Conservation (phyloP, 345 rosid genomes). For the Angophora floribunda region DNA sequence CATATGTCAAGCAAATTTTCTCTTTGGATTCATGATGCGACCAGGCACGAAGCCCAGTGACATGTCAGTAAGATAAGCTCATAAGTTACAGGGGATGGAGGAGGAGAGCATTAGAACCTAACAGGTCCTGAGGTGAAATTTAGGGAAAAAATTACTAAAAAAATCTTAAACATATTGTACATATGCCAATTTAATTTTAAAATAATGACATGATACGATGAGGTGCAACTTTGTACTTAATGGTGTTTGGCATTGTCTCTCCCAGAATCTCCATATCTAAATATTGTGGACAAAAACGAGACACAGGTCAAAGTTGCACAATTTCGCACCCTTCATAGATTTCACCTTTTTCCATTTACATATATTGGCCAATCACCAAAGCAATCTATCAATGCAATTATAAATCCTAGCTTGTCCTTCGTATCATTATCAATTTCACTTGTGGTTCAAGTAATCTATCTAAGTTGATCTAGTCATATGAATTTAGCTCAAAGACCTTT, state of each 20-base stretch:
- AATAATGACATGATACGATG: background rate
- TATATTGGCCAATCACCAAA: background rate
- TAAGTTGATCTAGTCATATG: background rate
- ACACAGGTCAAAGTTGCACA: background rate
- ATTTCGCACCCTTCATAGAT: background rate
- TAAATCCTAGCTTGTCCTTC: background rate
- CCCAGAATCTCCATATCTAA: background rate
- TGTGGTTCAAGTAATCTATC: background rate
- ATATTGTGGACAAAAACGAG: background rate
- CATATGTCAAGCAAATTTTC: background rate
- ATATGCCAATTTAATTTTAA: accelerated
- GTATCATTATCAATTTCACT: background rate
- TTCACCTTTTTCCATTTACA: background rate
- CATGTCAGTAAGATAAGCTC: background rate
- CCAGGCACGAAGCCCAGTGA: background rate
- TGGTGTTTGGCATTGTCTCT: background rate
- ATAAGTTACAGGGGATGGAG: background rate
- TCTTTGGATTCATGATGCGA: background rate
- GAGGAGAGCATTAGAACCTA: background rate
- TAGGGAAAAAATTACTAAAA: too few relatives aligned
- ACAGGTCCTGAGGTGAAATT: background rate
- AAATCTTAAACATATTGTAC: too few relatives aligned
- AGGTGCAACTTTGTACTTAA: background rate
- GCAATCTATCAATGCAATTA: background rate
- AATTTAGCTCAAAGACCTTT: background rate